Evolutionary conservation across 2,329 filamentous ascomycete genomes (phyloP).

Genomic region (Trichophyton benhamiae): DNA sequence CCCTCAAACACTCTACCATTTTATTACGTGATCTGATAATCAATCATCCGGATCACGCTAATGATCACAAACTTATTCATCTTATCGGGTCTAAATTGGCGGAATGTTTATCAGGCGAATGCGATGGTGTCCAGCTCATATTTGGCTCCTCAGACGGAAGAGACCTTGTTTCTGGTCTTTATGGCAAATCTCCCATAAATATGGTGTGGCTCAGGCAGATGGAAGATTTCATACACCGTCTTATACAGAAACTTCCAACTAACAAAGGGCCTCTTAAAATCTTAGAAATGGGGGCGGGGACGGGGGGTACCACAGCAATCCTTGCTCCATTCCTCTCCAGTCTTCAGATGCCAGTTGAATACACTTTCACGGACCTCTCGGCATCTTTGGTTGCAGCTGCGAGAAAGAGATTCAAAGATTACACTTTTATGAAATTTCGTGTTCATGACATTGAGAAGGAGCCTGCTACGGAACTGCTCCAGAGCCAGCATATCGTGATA

Average conservation of each 20-base stretch:
- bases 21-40: background rate
- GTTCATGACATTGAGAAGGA: constrained; percentile 24
- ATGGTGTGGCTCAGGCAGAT: constrained; percentile 3
- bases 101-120: constrained; percentile 2
- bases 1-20: background rate
- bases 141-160: constrained; percentile 1
- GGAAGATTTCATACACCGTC: constrained; percentile 5
- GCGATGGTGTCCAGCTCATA: constrained; percentile 4
- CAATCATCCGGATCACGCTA: background rate
- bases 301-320: constrained; percentile 26
- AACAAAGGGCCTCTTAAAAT: constrained; percentile 14
- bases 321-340: constrained; percentile 20
- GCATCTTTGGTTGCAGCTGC: constrained; percentile 26
- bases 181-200: constrained; percentile 5
- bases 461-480: constrained; percentile 13
- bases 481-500: constrained; percentile 19
- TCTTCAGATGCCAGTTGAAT: constrained; percentile 23
- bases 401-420: constrained; percentile 20
- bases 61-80: constrained; percentile 5
- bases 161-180: constrained; percentile 5
- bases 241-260: constrained; percentile 3
- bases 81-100: constrained; percentile 6
- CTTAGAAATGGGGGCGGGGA: constrained; percentile 30
- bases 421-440: constrained; percentile 23
- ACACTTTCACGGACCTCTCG: constrained; percentile 32